phyloP scores from a whole-genome alignment of 441 rosid genomes.

The Cnidoscolus chayamansa region DNA sequence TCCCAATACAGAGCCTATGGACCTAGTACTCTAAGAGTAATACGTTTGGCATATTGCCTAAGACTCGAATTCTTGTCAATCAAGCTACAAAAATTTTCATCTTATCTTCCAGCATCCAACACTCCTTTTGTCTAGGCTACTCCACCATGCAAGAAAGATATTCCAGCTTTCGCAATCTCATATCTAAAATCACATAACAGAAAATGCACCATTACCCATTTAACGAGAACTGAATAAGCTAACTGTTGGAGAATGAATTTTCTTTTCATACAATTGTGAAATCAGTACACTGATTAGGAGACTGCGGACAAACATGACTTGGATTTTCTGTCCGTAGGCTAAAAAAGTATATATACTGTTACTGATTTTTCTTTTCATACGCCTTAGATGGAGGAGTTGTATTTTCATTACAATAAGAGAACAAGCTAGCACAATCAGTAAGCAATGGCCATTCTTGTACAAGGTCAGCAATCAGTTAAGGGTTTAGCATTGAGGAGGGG shows the following conservation, averaged over 20 bases:
- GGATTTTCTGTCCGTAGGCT: neutral
- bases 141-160: no score
- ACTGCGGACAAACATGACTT: neutral
- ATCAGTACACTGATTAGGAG: neutral
- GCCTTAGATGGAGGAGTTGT: constrained; percentile 4
- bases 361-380: neutral
- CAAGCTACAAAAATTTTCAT: no score
- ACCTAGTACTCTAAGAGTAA: no score
- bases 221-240: neutral
- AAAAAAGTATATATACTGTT: neutral
- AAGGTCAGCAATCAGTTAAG: constrained; percentile 26
- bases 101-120: no score
- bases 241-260: neutral
- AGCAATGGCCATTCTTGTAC: neutral
- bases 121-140: no score
- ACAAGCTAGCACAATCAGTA: constrained; percentile 1
- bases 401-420: constrained; percentile 15
- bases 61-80: no score
- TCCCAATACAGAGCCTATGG: no score
- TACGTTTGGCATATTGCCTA: no score
- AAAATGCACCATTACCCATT: neutral
- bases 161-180: no score
- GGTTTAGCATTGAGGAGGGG: constrained; percentile 20
- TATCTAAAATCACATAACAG: no score
- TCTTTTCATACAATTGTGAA: neutral